Base-by-base conservation (phyloP, 2,329 filamentous ascomycete species). In the Diaporthe longicolla region DNA sequence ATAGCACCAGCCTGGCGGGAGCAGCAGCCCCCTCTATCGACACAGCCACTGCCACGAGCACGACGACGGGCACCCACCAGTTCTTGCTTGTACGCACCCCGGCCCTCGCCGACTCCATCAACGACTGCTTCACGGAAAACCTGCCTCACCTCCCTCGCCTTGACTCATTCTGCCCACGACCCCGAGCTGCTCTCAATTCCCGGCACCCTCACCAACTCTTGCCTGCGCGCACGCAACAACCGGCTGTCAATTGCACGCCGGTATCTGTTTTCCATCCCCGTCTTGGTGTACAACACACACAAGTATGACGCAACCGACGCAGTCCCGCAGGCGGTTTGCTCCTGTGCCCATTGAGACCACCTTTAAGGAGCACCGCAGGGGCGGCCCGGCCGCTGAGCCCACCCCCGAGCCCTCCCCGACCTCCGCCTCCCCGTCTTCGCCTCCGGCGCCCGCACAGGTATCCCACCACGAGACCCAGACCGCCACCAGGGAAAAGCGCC, bases 281-380 rank as follows among this genome's bases (percentile, higher is more conserved):
- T 48, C 24, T 61, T 50, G 43, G 26, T n/a, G 32, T 35, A 65
- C 61, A 48, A 45, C 61, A 54, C 61, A 72, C 37, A 40, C 11
- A 40, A 40, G 26, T 76, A 87, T 87, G 85, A 79, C 83, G 71
- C 82, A 80, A 73, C 75, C 78, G 52, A 78, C 82, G 77, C 83
- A 84, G 77, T 83, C 87, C 68, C 86, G 87, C 76, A 86, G 89
- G 79, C 90, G 90, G 78, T 94, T 94, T 83, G 87, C 85, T 55
- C 92, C 93, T 45, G 88, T 93, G 71, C 92, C 93, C 21, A 90
- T 95, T 76, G 93, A 95, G 82, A 95, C 93, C 11, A 92, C 89
- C 1, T 90, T 89, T 78, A 90, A 91, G 77, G 89, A 89, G 61
- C 89, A 86, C 80, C 85, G 90, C 78, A 86, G 86, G 79, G 79